These are phyloP conservation scores for Colletotrichum echinochloae DNA, from an alignment of 2,329 filamentous ascomycete genomes.

Conservation along the genomic window DNA sequence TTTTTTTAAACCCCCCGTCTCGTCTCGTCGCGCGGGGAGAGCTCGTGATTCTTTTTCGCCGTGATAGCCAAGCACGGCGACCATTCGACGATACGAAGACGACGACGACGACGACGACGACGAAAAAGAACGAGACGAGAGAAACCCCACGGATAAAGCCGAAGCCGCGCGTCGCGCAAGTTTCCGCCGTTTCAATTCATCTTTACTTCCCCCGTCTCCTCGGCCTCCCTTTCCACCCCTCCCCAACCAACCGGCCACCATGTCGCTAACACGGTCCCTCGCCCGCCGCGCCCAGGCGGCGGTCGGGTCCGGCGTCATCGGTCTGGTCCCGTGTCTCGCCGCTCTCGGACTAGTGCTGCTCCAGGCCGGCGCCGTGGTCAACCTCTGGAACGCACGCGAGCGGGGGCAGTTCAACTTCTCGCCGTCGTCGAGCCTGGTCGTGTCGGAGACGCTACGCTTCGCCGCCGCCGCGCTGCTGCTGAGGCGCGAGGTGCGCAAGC, in stretches of 20 bases:
- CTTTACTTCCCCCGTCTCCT: no score
- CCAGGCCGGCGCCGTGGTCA: constrained; percentile 49
- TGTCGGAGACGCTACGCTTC: constrained; percentile 48
- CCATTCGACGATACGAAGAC: no score
- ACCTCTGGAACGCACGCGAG: constrained; percentile 47
- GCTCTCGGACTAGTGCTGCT: constrained; percentile 50
- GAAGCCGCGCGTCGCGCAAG: background rate
- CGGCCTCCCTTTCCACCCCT: no score
- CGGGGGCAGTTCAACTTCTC: constrained; percentile 46
- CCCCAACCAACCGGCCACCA: background rate
- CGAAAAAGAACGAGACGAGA: background rate
- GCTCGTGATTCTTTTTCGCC: background rate
- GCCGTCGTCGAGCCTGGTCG: constrained; percentile 47
- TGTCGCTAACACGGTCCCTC: constrained; percentile 10
- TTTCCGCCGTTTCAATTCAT: no score
- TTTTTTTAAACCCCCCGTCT: no score
- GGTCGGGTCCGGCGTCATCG: constrained; percentile 30
- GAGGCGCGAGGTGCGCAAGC: constrained; percentile 42
- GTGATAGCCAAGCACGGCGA: no score
- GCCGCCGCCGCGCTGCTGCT: constrained; percentile 47
- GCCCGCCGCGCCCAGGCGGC: constrained; percentile 29
- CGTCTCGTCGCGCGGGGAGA: background rate
- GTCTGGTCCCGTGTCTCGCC: constrained; percentile 43
- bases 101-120: no score
- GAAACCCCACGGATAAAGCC: background rate